A percentile compares a stretch with the other conserved stretches of the same genome.
phyloP scores from a whole-genome alignment of 805 yeast genomes.

The Suhomyces vadensis region DNA sequence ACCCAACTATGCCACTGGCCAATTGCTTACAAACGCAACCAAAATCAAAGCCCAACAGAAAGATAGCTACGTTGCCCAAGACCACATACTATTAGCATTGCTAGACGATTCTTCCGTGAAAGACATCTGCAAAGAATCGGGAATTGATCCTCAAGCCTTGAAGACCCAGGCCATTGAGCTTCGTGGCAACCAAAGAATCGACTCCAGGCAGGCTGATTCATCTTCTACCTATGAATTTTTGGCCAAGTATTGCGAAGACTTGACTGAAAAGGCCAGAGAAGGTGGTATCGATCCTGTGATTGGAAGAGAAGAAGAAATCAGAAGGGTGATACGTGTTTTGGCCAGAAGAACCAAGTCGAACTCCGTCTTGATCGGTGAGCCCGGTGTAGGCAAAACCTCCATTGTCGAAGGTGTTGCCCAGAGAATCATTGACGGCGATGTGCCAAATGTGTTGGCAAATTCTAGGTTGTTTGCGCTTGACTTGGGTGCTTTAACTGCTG shows the following conservation, averaged over 20 bases:
- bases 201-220: constrained; percentile 91
- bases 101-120: constrained; percentile 75
- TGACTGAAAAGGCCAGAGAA: constrained; percentile 89
- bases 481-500: constrained; percentile 95
- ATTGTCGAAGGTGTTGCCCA: constrained; percentile 99
- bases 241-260: constrained; percentile 86
- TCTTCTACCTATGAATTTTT: constrained; percentile 81
- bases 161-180: constrained; percentile 76
- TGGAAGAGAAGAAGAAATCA: constrained; percentile 97
- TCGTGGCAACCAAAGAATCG: constrained; percentile 90
- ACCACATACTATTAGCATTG: constrained; percentile 83
- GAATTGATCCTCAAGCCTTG: constrained; percentile 66
- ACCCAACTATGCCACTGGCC: constrained; percentile 75
- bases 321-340: constrained; percentile 89
- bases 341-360: constrained; percentile 98
- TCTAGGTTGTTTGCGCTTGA: constrained; percentile 86
- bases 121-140: constrained; percentile 68
- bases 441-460: constrained; percentile 81
- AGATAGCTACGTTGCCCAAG: constrained; percentile 91
- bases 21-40: constrained; percentile 69
- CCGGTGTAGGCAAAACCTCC: constrained; percentile 99
- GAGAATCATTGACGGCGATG: constrained; percentile 92
- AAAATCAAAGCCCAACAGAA: constrained; percentile 85
- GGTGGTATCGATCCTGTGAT: constrained; percentile 98
- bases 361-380: constrained; percentile 96